Percentiles rank a stretch among this genome's conserved stretches.
Conservation (phyloP, 768 basidiomycete genomes). For the Mycena albidolilacea region DNA sequence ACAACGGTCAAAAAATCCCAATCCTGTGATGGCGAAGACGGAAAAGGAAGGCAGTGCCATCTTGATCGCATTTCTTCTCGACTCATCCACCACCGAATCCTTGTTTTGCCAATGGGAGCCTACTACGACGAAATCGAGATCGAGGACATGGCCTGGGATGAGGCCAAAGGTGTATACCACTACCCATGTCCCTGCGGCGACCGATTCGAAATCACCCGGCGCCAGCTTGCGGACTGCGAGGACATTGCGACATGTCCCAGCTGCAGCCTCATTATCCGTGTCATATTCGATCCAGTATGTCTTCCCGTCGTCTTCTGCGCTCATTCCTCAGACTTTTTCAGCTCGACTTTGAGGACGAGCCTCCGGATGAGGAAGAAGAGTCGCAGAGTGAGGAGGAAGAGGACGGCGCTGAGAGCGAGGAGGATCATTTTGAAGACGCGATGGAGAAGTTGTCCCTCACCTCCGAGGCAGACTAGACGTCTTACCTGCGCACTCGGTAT, state of each 20-base stretch:
- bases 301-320: constrained; percentile 29
- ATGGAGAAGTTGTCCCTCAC: constrained; percentile 73
- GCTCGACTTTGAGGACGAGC: constrained; percentile 90
- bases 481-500: background rate
- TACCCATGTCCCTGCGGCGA: constrained; percentile 99
- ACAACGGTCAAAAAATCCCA: background rate
- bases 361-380: constrained; percentile 61
- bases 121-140: constrained; percentile 99
- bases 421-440: constrained; percentile 73
- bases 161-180: constrained; percentile 86
- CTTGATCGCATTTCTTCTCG: constrained; percentile 23
- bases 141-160: constrained; percentile 96
- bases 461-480: constrained; percentile 45
- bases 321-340: constrained; percentile 46
- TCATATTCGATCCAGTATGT: constrained; percentile 95
- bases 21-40: background rate
- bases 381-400: constrained; percentile 58
- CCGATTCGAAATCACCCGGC: constrained; percentile 93
- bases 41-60: background rate
- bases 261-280: constrained; percentile 92
- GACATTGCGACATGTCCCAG: constrained; percentile 97
- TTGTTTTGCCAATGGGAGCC: constrained; percentile 69
- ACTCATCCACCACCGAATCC: constrained; percentile 24
- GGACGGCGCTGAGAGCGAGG: constrained; percentile 49
- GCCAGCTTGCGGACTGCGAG: constrained; percentile 89